Conservation (phyloP, 2,329 filamentous ascomycete genomes). For the Calonectria montana region DNA sequence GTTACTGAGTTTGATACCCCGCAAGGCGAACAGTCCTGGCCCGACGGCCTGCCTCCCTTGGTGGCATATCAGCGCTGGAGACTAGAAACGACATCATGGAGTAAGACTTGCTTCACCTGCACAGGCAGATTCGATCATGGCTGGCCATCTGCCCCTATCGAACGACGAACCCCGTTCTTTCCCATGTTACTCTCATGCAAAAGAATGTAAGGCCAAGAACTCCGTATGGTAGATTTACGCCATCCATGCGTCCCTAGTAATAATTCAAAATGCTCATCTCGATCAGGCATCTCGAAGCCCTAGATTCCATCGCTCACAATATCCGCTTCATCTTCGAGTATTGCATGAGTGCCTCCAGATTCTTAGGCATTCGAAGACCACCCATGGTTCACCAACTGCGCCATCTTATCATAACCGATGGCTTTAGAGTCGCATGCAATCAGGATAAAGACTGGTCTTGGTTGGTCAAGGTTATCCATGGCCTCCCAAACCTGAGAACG, state of each 20-base stretch:
- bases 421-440: background rate
- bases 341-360: background rate
- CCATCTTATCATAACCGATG: background rate
- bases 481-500: background rate
- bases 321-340: background rate
- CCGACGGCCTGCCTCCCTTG: background rate
- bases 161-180: background rate
- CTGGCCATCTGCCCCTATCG: background rate
- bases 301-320: background rate
- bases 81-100: background rate
- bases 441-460: background rate
- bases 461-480: background rate
- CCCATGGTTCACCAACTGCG: background rate
- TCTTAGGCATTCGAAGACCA: background rate
- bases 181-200: background rate
- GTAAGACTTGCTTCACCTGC: constrained; percentile 1
- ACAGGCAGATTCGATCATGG: background rate
- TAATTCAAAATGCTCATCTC: background rate
- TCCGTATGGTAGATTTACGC: too few species aligned
- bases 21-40: background rate
- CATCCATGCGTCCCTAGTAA: background rate
- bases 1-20: background rate
- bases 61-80: background rate
- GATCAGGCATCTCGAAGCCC: background rate
- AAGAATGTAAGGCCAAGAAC: background rate